These are phyloP conservation scores for Hansfordia pulvinata DNA, from an alignment of 2,329 filamentous ascomycete species.

Conservation along the genomic window DNA sequence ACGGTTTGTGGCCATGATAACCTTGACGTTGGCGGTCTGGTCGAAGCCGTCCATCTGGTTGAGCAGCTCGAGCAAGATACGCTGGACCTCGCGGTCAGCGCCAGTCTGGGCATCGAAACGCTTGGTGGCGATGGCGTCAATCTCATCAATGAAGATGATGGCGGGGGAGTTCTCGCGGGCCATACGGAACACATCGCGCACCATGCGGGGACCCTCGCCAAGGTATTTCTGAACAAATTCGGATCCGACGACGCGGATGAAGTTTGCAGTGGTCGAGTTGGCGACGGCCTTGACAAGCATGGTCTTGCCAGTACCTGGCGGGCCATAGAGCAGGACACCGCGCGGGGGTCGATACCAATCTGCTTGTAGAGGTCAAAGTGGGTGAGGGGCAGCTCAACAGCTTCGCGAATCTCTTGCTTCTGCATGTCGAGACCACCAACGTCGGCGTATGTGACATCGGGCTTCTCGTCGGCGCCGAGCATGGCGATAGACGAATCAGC, in stretches of 20 bases:
- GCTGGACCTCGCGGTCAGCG: conserved; percentile 94
- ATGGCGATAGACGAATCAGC: conserved; percentile 98
- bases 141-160: conserved; percentile 99
- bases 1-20: conserved; percentile 99
- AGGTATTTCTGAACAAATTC: conserved; percentile 99
- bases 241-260: conserved; percentile 94
- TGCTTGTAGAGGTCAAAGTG: conserved; percentile 99
- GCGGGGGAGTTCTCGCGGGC: conserved; percentile 94
- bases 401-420: conserved; percentile 98
- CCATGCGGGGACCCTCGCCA: conserved; percentile 95
- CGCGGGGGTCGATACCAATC: conserved; percentile 98
- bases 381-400: conserved; percentile 89
- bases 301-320: conserved; percentile 80
- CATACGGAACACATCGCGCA: conserved; percentile 98
- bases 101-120: conserved; percentile 98
- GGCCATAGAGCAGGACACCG: conserved; percentile 90
- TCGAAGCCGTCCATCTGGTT: conserved; percentile 99
- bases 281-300: conserved; percentile 95
- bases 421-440: conserved; percentile 98
- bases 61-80: conserved; percentile 90
- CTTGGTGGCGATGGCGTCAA: conserved; percentile 97
- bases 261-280: conserved; percentile 94
- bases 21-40: conserved; percentile 97
- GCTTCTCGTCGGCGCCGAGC: conserved; percentile 93
- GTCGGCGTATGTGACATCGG: conserved; percentile 94